Evolutionary conservation across 768 basidiomycete species (phyloP), one percentile per base, ranked within the genome.

Genomic region (Rubroboletus satanas): DNA sequence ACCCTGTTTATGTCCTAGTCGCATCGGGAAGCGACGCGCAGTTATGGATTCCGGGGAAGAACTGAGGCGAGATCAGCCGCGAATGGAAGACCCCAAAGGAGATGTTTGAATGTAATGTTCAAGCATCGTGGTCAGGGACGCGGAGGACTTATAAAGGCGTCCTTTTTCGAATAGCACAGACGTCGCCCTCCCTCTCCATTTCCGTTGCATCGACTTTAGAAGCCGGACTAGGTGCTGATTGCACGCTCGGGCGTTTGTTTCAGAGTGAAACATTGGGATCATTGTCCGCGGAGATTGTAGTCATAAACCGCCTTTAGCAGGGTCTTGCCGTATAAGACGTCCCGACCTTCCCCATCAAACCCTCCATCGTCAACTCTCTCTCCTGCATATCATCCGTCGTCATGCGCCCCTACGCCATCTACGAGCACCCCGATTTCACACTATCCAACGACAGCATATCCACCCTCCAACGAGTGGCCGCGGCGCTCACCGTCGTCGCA

Each of bases 361-460:
- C n/a, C 38, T 28, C 17, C 49, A 18, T 21, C 21, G 21, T 21
- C 32, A 28, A 9, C 7, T 28, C 43, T 5, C 21, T 33, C 26
- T 5, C 21, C 23, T 15, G 2, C 23, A 49, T 31, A 38, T 14
- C 32, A 23, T 31, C 53, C 53, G 4, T 37, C 58, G 35, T 31
- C 60, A 71, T 71, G 70, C 70, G 70, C 18, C 62, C 69, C 44
- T 71, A 71, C 57, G 59, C 66, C 59, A 68, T 67, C 56, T 70
- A 70, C 46, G 68, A 70, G 36, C 70, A 72, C 57, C 68, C 68
- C 36, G 70, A 71, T 2, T 70, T 70, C 42, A 59, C 70, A 0
- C 48, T 72, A 23, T 70, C 68, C 9, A 17, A 52, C 21, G 68
- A 67, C 12, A 61, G 62, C 21, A 42, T 65, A 47, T 44, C 56